Conservation (phyloP, 78 protist species). For the Monosiga brevicollis region DNA sequence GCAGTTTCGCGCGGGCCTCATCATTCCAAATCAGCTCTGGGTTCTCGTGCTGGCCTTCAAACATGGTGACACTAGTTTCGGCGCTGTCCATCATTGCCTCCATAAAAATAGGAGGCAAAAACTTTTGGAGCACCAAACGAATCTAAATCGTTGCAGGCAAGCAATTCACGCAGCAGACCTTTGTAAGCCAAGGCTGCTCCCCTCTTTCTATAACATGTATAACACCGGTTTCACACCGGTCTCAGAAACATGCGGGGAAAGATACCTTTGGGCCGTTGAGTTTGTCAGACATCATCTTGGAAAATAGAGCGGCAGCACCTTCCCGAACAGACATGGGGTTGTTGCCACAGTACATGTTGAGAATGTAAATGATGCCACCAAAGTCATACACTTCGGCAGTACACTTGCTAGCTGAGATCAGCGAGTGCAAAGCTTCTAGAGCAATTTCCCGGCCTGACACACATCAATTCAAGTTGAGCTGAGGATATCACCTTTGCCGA, state of each 20-base stretch:
- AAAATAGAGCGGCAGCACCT: slow-evolving; percentile 1
- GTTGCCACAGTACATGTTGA: slow-evolving; percentile 21
- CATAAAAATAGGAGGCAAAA: slow-evolving; percentile 60
- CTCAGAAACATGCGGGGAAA: neutral
- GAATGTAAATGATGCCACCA: slow-evolving; percentile 40
- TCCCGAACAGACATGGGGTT: neutral
- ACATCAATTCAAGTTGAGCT: too few relatives aligned
- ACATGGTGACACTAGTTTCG: slow-evolving; percentile 40
- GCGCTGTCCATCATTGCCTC: slow-evolving; percentile 58
- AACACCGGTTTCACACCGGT: too few relatives aligned
- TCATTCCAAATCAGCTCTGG: slow-evolving; percentile 48
- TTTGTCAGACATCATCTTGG: slow-evolving; percentile 28
- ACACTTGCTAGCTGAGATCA: slow-evolving; percentile 28
- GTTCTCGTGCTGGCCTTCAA: slow-evolving; percentile 33
- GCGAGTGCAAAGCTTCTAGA: neutral
- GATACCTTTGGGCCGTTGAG: slow-evolving; percentile 34
- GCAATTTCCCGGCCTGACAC: neutral
- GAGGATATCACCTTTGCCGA: too few relatives aligned
- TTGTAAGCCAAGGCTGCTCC: too few relatives aligned
- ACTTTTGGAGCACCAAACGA: slow-evolving; percentile 5
- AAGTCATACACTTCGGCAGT: slow-evolving; percentile 19
- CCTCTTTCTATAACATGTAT: too few relatives aligned
- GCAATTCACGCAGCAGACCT: too few relatives aligned
- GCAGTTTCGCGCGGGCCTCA: slow-evolving; percentile 10
- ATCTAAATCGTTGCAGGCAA: too few relatives aligned